These are phyloP conservation scores for Aspergillus cavernicola DNA, from an alignment of 495 filamentous ascomycete species.

Conservation along the genomic window DNA sequence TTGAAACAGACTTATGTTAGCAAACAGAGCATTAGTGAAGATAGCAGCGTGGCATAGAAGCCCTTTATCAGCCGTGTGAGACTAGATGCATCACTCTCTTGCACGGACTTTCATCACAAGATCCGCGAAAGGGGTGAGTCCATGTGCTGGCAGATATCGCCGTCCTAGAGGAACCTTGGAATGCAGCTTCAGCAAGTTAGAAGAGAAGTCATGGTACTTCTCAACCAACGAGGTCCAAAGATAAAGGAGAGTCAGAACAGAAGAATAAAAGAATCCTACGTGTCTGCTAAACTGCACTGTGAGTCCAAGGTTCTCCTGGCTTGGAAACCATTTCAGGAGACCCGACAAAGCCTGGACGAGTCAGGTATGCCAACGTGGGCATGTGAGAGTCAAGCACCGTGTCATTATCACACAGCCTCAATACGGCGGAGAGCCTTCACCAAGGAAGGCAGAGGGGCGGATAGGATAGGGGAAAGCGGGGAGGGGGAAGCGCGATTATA, in stretches of 20 bases:
- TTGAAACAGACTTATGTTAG: constrained; percentile 78
- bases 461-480: constrained; percentile 36
- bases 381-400: constrained; percentile 86
- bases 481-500: constrained; percentile 54
- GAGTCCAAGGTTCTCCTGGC: constrained; percentile 80
- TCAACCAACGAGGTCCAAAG: constrained; percentile 70
- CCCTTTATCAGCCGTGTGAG: constrained; percentile 59
- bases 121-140: constrained; percentile 48
- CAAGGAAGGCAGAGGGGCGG: constrained; percentile 31
- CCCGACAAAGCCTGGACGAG: constrained; percentile 77
- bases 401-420: constrained; percentile 66
- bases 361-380: constrained; percentile 67
- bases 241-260: constrained; percentile 62
- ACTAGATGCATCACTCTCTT: constrained; percentile 69
- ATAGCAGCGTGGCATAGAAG: constrained; percentile 50
- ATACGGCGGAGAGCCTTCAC: constrained; percentile 40
- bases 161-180: constrained; percentile 68
- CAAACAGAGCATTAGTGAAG: constrained; percentile 48
- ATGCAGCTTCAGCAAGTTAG: constrained; percentile 68
- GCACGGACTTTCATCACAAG: constrained; percentile 59
- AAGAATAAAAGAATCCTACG: constrained; percentile 31
- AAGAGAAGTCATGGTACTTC: constrained; percentile 67
- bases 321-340: constrained; percentile 68
- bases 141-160: constrained; percentile 59
- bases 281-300: constrained; percentile 72